Conservation (phyloP, 345 rosid species). For the Triadica sebifera region DNA sequence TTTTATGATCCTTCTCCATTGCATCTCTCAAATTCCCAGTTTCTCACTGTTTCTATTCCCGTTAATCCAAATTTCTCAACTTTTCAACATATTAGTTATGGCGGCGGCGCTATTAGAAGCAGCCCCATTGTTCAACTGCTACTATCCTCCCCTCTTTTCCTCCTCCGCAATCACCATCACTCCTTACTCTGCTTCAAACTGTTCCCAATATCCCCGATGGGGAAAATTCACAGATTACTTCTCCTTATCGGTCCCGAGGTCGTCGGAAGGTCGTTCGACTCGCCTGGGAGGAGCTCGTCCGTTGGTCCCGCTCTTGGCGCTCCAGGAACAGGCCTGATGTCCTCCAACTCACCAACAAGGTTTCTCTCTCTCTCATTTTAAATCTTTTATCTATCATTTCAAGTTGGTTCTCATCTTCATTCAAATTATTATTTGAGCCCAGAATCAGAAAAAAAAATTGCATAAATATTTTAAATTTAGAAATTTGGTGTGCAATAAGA, state of each 20-base stretch:
- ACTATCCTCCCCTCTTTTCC: not conserved
- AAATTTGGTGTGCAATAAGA: not conserved
- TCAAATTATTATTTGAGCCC: too few relatives aligned
- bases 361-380: conserved; percentile 9
- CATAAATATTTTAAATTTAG: not conserved
- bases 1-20: too few relatives aligned
- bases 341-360: conserved; percentile 81
- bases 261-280: conserved; percentile 66
- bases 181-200: conserved; percentile 30
- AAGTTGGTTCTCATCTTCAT: too few relatives aligned
- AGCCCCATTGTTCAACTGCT: conserved; percentile 1
- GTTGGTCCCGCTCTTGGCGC: conserved; percentile 91
- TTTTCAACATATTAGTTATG: not conserved
- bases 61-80: not conserved
- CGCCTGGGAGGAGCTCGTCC: conserved; percentile 87
- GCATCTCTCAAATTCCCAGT: too few relatives aligned
- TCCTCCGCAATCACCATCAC: not conserved
- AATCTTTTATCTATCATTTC: not conserved
- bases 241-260: conserved; percentile 39
- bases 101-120: conserved; percentile 6
- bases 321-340: conserved; percentile 71
- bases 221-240: conserved; percentile 4
- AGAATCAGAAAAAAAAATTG: not conserved
- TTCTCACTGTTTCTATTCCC: too few relatives aligned
- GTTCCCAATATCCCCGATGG: conserved; percentile 1